Conservation (phyloP, 192 early-diverging fungal species). For the Coemansia sp. region DNA sequence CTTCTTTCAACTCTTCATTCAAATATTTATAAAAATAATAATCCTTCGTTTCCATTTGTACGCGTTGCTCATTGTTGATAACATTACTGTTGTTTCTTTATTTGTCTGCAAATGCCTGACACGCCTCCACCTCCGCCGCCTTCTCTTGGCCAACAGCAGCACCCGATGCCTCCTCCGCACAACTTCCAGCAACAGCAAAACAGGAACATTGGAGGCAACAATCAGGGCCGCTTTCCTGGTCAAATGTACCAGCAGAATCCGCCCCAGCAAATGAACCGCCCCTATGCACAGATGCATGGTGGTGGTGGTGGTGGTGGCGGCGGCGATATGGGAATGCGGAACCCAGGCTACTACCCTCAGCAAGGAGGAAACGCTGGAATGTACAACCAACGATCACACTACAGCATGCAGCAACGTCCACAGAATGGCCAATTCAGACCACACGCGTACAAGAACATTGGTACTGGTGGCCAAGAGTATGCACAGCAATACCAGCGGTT, state of each 20-base stretch:
- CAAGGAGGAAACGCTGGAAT: constrained; percentile 4
- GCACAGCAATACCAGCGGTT: not conserved
- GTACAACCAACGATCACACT: constrained; percentile 6
- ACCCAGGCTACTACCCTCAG: constrained; percentile 19
- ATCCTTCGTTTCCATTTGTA: too few relatives aligned
- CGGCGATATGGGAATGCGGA: constrained; percentile 24
- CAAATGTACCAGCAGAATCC: constrained; percentile 5
- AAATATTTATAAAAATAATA: too few relatives aligned
- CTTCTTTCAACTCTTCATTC: too few relatives aligned
- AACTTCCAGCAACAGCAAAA: not conserved
- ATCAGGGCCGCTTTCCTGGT: not conserved
- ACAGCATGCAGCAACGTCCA: constrained; percentile 28
- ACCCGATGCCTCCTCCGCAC: not conserved
- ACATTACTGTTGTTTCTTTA: not conserved
- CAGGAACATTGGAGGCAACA: not conserved
- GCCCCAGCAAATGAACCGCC: not conserved
- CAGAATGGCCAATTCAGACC: constrained; percentile 10
- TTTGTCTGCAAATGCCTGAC: too few relatives aligned
- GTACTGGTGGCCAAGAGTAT: not conserved
- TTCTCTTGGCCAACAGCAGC: not conserved
- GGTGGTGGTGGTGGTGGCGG: not conserved
- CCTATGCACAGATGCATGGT: not conserved
- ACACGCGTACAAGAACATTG: not conserved
- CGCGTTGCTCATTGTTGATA: too few relatives aligned
- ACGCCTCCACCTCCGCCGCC: not conserved